phyloP scores from a whole-genome alignment of 805 yeast genomes.

The Saccharomycodes ludwigii region DNA sequence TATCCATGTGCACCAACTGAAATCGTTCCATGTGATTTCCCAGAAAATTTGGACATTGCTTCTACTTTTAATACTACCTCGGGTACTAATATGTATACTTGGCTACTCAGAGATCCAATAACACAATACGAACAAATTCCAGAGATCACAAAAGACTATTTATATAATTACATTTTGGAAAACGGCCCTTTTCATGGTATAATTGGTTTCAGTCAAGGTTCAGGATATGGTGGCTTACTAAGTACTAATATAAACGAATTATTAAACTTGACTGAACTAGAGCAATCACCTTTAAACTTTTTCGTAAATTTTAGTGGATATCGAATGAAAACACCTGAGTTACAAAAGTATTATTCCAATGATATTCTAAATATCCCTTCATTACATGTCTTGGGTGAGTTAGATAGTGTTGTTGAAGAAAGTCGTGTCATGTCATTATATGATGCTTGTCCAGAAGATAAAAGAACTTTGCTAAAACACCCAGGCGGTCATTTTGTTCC shows the following conservation, averaged over 20 bases:
- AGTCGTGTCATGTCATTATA: slow-evolving; percentile 50
- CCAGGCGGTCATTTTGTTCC: slow-evolving; percentile 98
- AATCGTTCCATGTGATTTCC: slow-evolving; percentile 28
- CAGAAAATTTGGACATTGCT: slow-evolving; percentile 35
- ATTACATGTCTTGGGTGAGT: slow-evolving; percentile 73
- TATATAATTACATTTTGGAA: slow-evolving; percentile 33
- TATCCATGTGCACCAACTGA: slow-evolving; percentile 67
- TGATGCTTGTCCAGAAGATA: slow-evolving; percentile 31
- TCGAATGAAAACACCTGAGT: slow-evolving; percentile 12
- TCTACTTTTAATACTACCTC: slow-evolving; percentile 22
- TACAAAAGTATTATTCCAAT: slow-evolving; percentile 12
- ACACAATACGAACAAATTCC: slow-evolving; percentile 20
- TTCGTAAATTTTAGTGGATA: slow-evolving; percentile 66
- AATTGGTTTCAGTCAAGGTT: slow-evolving; percentile 90
- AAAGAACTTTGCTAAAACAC: slow-evolving; percentile 48
- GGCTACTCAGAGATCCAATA: slow-evolving; percentile 49
- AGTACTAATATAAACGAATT: slow-evolving; percentile 39
- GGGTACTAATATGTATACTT: slow-evolving; percentile 33
- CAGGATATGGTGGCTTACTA: slow-evolving; percentile 60
- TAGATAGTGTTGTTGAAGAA: slow-evolving; percentile 78
- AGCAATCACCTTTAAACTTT: slow-evolving; percentile 46
- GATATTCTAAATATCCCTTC: slow-evolving; percentile 23
- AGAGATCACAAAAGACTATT: slow-evolving; percentile 27
- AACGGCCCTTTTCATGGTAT: slow-evolving; percentile 68
- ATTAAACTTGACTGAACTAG: slow-evolving; percentile 22